Base-by-base conservation (phyloP, 805 yeast genomes). In the Metschnikowia borealis region DNA sequence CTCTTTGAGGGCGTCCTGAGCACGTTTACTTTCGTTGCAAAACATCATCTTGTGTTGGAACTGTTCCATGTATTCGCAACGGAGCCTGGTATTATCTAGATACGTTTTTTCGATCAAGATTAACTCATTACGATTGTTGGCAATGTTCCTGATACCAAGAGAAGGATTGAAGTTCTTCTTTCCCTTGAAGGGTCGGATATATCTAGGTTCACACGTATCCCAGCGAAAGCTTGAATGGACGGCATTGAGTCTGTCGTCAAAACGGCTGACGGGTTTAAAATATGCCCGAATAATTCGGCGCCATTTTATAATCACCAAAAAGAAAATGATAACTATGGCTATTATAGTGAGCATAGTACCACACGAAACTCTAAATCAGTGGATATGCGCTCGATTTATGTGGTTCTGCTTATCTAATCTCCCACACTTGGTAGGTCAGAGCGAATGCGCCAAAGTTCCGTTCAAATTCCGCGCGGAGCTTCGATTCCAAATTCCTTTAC, bases 41-140 rank as follows among this genome's bases (percentile, higher is more conserved):
- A 68, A 66, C 44, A 52, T 38, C 20, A 56, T 51, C 29, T 52
- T 47, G 17, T 70, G 65, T 0, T 64, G 62, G 32, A 70, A 57
- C 7, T 66, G 62, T 26, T 49, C 61, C 55, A 47, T 68, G 56
- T 47, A 69, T 63, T 51, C 64, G 63, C 48, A 64, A 58, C 80
- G 69, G 33, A 76, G 56, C 15, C 67, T 67, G 5, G 81, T 75
- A 40, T 71, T 66, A 3, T 71, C 64, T 47, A 72, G 57, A 59
- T 85, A 86, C 0, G 85, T 79, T 40, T 82, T 67, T 51, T 87
- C 94, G 3, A 87, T 63, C 32, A 80, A 66, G 21, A 87, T 68
- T 79, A 84, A 79, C 37, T 84, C 84, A 38, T 76, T 73, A 2
- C 82, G 66, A 2, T 62, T 54, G n/a, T 59, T 50, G 5, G 64